Base-by-base conservation (phyloP, 2,329 filamentous ascomycete genomes). In the Aspergillus brasiliensis region DNA sequence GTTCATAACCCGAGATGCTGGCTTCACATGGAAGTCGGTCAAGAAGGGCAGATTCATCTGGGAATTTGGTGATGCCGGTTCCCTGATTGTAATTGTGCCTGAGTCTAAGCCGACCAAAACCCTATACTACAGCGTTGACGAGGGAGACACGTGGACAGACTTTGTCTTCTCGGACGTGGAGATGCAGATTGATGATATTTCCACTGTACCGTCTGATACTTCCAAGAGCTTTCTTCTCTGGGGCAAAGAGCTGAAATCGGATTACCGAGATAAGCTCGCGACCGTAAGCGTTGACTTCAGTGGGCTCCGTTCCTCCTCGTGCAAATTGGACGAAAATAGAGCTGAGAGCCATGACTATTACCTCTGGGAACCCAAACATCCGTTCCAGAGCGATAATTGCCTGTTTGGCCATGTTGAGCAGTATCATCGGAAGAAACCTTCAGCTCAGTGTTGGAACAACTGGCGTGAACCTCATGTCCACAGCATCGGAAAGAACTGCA, bases 31-130 rank as follows among this genome's bases (percentile, higher is more conserved):
- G 95, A 88, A 84, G 65, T 86, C 88, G 60, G 87, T 94, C 62
- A 94, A 91, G 78, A 93, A 96, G 77, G 96, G 95, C 5, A 85
- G 84, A 37, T 97, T 92, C 82, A 89, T 90, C 70, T 99, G 92
- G 92, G 91, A 96, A 71, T 97, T 92, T 73, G 96, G 95, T 60
- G 96, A 99, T 69, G 92, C 97, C 74, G 95, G 95, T 27, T 95
- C 92, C 5, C 89, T 98, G 68, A 87, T 98, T 62, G 91, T 96
- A 44, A 88, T 99, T 51, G 92, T 94, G 21, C 86, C 90, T 70
- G 87, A 92, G 59, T 82, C 84, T 13, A 84, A 83, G 55, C 82
- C 86, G 54, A 92, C 90, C 4, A 89, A 89, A 64, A 78, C 82
- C 1, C 79, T 93, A 55, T 87, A 86, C 59, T 97, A 95, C 78